phyloP scores from a whole-genome alignment of 2,329 filamentous ascomycete species.

The Dactylellina sp. region DNA sequence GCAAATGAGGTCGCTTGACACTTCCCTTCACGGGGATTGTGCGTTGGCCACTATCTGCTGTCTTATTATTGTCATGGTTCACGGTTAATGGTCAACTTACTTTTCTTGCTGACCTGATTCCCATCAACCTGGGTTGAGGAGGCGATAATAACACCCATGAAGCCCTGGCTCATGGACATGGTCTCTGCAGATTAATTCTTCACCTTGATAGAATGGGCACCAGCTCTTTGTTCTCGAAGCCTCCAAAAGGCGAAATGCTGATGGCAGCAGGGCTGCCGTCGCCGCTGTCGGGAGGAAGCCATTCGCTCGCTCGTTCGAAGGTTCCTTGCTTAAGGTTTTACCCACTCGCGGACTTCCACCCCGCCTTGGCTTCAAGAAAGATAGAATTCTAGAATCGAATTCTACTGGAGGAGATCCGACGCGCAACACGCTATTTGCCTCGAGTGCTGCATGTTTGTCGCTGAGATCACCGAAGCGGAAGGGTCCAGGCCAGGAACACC shows the following conservation, averaged over 20 bases:
- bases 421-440: slow-evolving; percentile 22
- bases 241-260: background rate
- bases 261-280: slow-evolving; percentile 11
- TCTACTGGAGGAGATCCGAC: slow-evolving; percentile 22
- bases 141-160: slow-evolving; percentile 31
- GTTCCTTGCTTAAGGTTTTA: slow-evolving; percentile 41
- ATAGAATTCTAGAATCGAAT: slow-evolving; percentile 14
- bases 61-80: slow-evolving; percentile 3
- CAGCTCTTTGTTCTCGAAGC: slow-evolving; percentile 28
- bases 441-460: slow-evolving; percentile 36
- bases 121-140: slow-evolving; percentile 41
- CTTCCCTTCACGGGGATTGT: slow-evolving; percentile 41
- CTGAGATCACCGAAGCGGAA: slow-evolving; percentile 34
- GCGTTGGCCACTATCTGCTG: slow-evolving; percentile 53
- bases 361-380: slow-evolving; percentile 50
- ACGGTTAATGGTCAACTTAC: slow-evolving; percentile 28
- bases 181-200: slow-evolving; percentile 53
- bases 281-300: slow-evolving; percentile 29
- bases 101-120: slow-evolving; percentile 16
- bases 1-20: slow-evolving; percentile 38
- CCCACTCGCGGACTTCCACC: slow-evolving; percentile 29
- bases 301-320: too few relatives aligned
- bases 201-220: slow-evolving; percentile 14
- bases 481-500: slow-evolving; percentile 40
- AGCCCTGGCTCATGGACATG: slow-evolving; percentile 36